Percentiles rank a stretch among this genome's conserved stretches.
phyloP scores from a whole-genome alignment of 1,284 basidiomycete genomes.

The Moesziomyces aphidis region DNA sequence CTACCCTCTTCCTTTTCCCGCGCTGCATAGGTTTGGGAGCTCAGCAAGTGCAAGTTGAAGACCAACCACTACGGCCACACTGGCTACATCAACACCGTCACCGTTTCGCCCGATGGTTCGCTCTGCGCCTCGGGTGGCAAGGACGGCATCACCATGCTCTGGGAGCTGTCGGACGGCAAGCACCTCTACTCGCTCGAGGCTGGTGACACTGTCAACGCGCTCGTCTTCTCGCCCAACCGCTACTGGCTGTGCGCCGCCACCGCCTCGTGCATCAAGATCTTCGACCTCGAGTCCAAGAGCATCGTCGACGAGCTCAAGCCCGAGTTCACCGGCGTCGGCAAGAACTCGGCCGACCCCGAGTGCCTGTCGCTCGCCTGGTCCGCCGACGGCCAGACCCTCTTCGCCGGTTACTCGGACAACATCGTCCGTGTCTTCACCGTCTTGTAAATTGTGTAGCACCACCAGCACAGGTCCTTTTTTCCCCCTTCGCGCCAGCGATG shows the following conservation, averaged over 20 bases:
- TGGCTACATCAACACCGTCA: slow-evolving; percentile 98
- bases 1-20: background rate
- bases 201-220: slow-evolving; percentile 97
- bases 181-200: slow-evolving; percentile 99
- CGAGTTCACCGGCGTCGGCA: slow-evolving; percentile 72
- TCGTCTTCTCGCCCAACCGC: slow-evolving; percentile 90
- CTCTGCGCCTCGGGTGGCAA: slow-evolving; percentile 99
- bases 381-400: slow-evolving; percentile 95
- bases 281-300: slow-evolving; percentile 74
- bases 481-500: no score
- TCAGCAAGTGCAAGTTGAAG: slow-evolving; percentile 99
- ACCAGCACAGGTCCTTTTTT: background rate
- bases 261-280: slow-evolving; percentile 92
- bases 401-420: slow-evolving; percentile 74
- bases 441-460: slow-evolving; percentile 46
- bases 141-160: slow-evolving; percentile 98
- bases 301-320: slow-evolving; percentile 97
- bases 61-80: slow-evolving; percentile 99
- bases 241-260: slow-evolving; percentile 99
- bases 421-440: slow-evolving; percentile 69
- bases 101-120: slow-evolving; percentile 98
- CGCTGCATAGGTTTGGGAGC: slow-evolving; percentile 90
- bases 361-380: slow-evolving; percentile 99
- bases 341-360: slow-evolving; percentile 87
- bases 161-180: slow-evolving; percentile 99